phyloP scores from a whole-genome alignment of 2,329 filamentous ascomycete species.

The Fusarium stilboides region DNA sequence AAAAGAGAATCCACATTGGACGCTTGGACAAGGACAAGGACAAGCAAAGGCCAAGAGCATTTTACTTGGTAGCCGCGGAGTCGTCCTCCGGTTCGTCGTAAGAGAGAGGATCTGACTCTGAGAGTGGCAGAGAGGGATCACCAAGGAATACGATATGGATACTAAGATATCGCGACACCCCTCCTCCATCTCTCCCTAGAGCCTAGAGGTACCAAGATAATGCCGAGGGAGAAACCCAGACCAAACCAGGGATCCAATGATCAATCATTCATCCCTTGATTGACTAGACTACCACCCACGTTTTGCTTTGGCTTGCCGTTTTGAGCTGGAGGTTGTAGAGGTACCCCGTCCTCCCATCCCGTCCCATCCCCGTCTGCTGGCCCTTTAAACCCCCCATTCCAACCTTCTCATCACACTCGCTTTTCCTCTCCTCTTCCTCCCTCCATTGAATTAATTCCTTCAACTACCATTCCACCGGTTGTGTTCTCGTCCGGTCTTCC shows the following conservation, averaged over 20 bases:
- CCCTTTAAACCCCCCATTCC: conserved; percentile 48
- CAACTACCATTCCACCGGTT: conserved; percentile 42
- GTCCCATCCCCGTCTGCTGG: conserved; percentile 1
- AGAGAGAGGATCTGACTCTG: not conserved
- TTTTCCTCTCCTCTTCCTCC: conserved; percentile 41
- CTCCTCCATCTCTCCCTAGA: not conserved
- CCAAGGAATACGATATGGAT: not conserved
- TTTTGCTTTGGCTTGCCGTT: conserved; percentile 12
- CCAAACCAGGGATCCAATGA: conserved; percentile 28
- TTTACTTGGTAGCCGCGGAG: not conserved
- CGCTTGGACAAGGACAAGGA: conserved; percentile 29
- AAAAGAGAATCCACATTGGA: conserved; percentile 14
- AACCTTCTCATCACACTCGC: conserved; percentile 36
- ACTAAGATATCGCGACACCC: conserved; percentile 25
- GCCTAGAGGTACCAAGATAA: conserved; percentile 16
- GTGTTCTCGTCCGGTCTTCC: conserved; percentile 30
- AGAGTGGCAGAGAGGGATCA: no score
- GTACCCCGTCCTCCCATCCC: conserved; percentile 5
- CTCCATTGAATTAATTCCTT: conserved; percentile 34
- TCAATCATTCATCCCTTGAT: conserved; percentile 35
- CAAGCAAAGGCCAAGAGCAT: not conserved
- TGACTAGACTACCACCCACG: conserved; percentile 15
- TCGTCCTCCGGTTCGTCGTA: not conserved
- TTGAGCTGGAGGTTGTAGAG: not conserved
- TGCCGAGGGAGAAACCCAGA: conserved; percentile 14